phyloP scores from a whole-genome alignment of 176 grass and related monocot species.

The Aechmea fasciata region DNA sequence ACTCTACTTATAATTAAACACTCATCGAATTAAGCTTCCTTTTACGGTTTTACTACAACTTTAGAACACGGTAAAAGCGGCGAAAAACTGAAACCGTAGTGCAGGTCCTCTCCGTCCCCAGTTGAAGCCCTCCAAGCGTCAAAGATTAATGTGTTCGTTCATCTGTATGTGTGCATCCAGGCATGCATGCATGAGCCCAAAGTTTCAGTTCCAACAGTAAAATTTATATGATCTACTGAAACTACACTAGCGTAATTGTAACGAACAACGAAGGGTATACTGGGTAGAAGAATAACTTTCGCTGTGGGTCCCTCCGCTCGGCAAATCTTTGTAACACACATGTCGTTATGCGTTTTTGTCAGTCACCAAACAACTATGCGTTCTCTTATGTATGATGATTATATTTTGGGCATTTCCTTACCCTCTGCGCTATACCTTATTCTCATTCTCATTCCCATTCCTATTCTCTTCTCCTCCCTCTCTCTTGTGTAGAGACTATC shows the following conservation, averaged over 20 bases:
- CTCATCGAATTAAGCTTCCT: neutral
- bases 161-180: neutral
- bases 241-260: neutral
- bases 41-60: neutral
- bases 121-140: neutral
- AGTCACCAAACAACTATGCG: neutral
- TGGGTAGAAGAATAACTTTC: neutral
- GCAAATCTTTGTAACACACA: neutral
- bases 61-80: neutral
- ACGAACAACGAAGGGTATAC: neutral
- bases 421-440: neutral
- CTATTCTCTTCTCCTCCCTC: neutral
- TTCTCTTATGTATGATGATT: conserved; percentile 5
- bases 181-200: too few relatives aligned
- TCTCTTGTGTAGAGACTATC: neutral
- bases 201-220: neutral
- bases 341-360: too few relatives aligned
- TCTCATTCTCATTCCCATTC: neutral
- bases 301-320: neutral
- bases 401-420: neutral
- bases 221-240: neutral
- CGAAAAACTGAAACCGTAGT: neutral
- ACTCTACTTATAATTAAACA: neutral
- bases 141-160: too few relatives aligned
- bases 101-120: neutral